Base-by-base conservation (phyloP, 768 basidiomycete species). In the Pleurotus cornucopiae region DNA sequence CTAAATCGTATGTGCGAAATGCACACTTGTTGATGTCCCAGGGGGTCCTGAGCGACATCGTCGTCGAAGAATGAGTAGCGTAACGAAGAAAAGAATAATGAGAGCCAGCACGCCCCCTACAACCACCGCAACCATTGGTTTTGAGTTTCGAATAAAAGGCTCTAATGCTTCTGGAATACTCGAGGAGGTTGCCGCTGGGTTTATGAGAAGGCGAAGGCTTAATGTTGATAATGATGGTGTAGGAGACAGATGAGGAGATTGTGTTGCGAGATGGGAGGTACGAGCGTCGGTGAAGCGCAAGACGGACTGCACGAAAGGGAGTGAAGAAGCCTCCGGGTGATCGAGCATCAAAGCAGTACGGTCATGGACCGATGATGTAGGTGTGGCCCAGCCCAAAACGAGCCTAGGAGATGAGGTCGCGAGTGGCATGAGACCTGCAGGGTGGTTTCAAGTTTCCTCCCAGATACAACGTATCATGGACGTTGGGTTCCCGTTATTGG, bases 61-160 rank as follows among this genome's bases (percentile, higher is more conserved):
- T 3, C 51, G 51, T 25, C 51, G 51, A 18, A 53, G 23, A 18
- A 53, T 39, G 51, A 53, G 11, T n/a, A 53, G 20, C 12, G 51
- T 53, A 39, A 41, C 14, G 38, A 53, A 53, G 21, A 53, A 41
- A 11, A 53, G 39, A 18, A 40, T 2, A 14, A 53, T 13, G 6
- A 53, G 38, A 18, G 14, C 34, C 12, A 53, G 4, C 7, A 20
- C 39, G 18, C 51, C 51, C 4, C 12, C 51, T 18, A 53, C 41
- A 20, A 53, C 37, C 20, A 18, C 51, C 13, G 20, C 20, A 21
- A 53, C 7, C n/a, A 14, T 39, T 12, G 37, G 20, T 23, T 53
- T 41, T 6, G 39, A 53, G 51, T n/a, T 11, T 12, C n/a, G 38
- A 14, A 13, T 40, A 11, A 41, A 53, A 13, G 48, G n/a, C 13